Conservation (phyloP, 2,329 filamentous ascomycete genomes). For the Trichocomaceae sp. region DNA sequence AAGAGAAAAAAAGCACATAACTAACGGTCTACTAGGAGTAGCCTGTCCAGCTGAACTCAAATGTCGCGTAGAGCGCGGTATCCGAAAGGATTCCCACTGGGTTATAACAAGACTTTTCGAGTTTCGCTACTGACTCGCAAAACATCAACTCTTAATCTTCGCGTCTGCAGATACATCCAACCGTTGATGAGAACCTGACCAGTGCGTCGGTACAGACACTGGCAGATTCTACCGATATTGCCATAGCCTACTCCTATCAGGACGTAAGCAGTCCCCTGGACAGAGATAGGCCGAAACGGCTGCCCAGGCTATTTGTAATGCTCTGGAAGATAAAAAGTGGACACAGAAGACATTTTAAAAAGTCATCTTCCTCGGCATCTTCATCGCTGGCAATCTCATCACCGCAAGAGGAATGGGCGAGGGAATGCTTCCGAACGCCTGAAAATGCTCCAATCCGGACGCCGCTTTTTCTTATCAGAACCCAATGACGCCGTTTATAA, state of each 20-base stretch:
- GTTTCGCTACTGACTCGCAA: not conserved
- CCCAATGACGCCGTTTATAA: constrained; percentile 28
- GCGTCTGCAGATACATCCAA: not conserved
- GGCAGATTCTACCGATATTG: not conserved
- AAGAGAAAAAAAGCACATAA: constrained; percentile 6
- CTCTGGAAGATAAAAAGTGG: not conserved
- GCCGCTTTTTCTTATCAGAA: constrained; percentile 27
- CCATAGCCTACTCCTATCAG: not conserved
- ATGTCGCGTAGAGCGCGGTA: not conserved
- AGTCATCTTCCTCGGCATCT: constrained; percentile 61
- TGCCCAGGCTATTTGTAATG: not conserved
- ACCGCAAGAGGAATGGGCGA: constrained; percentile 24
- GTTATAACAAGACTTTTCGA: constrained; percentile 2
- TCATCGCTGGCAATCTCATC: constrained; percentile 53
- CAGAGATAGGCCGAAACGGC: not conserved
- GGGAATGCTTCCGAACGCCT: constrained; percentile 39
- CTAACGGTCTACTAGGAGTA: not conserved
- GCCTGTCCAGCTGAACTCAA: not conserved
- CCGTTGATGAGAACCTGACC: not conserved
- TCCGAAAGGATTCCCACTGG: not conserved
- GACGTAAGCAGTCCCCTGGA: not conserved
- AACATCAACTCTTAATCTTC: not conserved
- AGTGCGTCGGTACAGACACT: not conserved
- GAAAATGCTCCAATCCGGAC: constrained; percentile 33
- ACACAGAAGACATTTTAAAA: constrained; percentile 30